Percentiles rank a stretch among this genome's conserved stretches.
Conservation (phyloP, 306 rosid genomes). For the Rosa rugosa region DNA sequence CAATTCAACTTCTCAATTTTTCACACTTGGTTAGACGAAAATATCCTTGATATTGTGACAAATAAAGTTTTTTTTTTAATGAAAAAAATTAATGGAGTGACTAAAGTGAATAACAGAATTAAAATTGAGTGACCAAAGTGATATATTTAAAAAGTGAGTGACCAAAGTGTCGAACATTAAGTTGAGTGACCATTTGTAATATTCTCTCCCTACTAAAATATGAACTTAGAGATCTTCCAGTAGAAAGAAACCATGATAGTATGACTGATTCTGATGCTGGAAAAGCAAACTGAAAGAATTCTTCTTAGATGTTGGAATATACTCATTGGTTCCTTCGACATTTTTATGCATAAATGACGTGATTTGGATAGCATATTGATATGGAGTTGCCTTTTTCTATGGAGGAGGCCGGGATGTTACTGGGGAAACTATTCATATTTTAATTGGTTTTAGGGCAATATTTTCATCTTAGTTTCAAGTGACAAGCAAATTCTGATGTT, state of each 20-base stretch:
- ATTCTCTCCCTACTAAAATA: background rate
- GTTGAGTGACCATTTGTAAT: too few relatives aligned
- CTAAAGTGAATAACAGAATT: too few relatives aligned
- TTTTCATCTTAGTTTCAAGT: conserved; percentile 21
- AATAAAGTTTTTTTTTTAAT: too few relatives aligned
- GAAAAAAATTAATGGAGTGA: too few relatives aligned
- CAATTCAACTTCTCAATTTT: too few relatives aligned
- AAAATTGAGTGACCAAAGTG: too few relatives aligned
- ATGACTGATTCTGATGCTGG: background rate
- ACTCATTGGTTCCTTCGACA: background rate
- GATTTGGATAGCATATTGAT: background rate
- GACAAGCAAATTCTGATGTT: background rate
- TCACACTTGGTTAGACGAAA: too few relatives aligned
- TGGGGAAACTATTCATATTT: background rate
- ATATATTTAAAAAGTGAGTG: too few relatives aligned
- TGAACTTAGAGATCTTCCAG: background rate
- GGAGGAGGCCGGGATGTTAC: background rate
- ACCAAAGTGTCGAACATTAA: too few relatives aligned
- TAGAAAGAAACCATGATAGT: background rate
- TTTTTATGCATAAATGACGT: background rate
- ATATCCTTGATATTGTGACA: too few relatives aligned
- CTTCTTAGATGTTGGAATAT: background rate
- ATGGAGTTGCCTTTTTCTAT: background rate
- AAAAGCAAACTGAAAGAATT: background rate
- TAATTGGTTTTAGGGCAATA: background rate